phyloP scores from a whole-genome alignment of 2,329 filamentous ascomycete species.

The Ceratocystis destructans region DNA sequence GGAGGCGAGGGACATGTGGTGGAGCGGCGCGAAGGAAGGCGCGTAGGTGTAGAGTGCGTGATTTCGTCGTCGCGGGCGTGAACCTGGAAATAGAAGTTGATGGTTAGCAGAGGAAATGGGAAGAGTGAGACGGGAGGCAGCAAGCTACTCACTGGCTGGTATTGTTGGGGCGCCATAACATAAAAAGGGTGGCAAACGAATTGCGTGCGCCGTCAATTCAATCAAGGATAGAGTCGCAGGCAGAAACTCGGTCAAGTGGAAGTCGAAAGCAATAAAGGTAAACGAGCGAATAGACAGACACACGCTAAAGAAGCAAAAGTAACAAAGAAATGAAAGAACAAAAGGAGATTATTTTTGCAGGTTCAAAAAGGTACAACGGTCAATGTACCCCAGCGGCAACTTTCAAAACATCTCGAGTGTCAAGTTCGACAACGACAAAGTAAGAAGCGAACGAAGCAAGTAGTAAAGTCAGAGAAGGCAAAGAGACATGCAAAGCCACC shows the following conservation, averaged over 20 bases:
- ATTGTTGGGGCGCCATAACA: conserved; percentile 18
- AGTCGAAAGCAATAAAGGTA: too few species aligned
- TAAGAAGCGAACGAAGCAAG: neutral
- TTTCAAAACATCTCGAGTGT: neutral
- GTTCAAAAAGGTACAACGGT: neutral
- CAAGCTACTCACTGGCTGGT: conserved; percentile 12
- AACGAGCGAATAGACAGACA: neutral
- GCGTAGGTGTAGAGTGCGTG: conserved; percentile 26
- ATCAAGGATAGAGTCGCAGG: too few species aligned
- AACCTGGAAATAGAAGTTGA: conserved; percentile 31
- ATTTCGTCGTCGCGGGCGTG: conserved; percentile 43
- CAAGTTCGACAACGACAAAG: neutral
- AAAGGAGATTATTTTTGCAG: neutral
- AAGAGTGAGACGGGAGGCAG: neutral
- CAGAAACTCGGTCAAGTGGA: too few species aligned
- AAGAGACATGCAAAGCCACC: neutral
- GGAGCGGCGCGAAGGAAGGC: conserved; percentile 26
- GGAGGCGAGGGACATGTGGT: conserved; percentile 46
- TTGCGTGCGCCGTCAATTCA: neutral
- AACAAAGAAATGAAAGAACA: neutral
- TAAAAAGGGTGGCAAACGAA: neutral
- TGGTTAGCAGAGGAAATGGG: neutral
- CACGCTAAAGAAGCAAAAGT: neutral
- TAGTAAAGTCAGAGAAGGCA: neutral
- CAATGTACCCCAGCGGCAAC: neutral